phyloP scores from a whole-genome alignment of 2,329 filamentous ascomycete species.

The Oidium heveae region DNA sequence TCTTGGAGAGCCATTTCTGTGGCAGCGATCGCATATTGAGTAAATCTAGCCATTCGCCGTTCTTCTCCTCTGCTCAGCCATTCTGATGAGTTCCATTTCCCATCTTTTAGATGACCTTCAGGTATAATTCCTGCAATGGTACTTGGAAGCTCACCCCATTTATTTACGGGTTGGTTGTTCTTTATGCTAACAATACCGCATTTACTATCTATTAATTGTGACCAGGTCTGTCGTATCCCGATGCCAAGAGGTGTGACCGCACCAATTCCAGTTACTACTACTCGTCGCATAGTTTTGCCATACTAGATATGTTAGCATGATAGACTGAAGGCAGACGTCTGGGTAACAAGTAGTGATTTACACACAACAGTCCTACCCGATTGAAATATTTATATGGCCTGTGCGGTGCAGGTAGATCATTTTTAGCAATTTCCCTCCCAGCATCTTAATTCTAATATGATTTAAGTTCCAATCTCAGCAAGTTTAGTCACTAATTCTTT shows the following conservation, averaged over 20 bases:
- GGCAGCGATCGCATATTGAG: slow-evolving; percentile 76
- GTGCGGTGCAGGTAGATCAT: too few relatives aligned
- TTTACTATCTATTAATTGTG: slow-evolving; percentile 49
- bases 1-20: slow-evolving; percentile 67
- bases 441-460: too few relatives aligned
- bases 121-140: slow-evolving; percentile 70
- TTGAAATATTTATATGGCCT: too few relatives aligned
- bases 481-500: too few relatives aligned
- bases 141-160: slow-evolving; percentile 52
- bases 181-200: slow-evolving; percentile 58
- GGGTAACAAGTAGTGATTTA: too few relatives aligned
- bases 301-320: too few relatives aligned
- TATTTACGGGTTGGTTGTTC: slow-evolving; percentile 18
- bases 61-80: slow-evolving; percentile 29
- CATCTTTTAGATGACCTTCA: slow-evolving; percentile 19
- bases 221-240: slow-evolving; percentile 56
- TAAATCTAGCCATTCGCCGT: slow-evolving; percentile 70
- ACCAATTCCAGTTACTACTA: slow-evolving; percentile 65
- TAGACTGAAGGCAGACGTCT: too few relatives aligned
- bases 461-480: too few relatives aligned
- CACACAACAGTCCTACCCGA: too few relatives aligned
- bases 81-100: slow-evolving; percentile 25
- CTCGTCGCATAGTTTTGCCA: slow-evolving; percentile 25
- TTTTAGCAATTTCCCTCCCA: too few relatives aligned
- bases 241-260: slow-evolving; percentile 66